phyloP scores from a whole-genome alignment of 495 filamentous ascomycete genomes.

The Hypoxylon rickii region DNA sequence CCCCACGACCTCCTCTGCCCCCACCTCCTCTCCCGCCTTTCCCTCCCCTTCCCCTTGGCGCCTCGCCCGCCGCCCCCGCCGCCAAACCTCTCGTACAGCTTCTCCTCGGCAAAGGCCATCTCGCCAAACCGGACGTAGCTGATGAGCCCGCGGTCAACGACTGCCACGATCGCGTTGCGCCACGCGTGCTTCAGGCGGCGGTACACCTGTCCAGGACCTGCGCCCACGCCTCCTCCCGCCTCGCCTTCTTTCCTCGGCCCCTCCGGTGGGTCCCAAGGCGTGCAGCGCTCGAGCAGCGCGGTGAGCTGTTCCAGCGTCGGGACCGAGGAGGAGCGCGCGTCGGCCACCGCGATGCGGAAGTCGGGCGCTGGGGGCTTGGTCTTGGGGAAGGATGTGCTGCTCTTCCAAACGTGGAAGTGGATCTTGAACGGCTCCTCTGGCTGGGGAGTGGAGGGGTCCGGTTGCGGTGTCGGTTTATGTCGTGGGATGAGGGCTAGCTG shows the following conservation, averaged over 20 bases:
- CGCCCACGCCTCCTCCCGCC: conserved; percentile 1
- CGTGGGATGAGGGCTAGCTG: conserved; percentile 75
- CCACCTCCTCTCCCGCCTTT: conserved; percentile 46
- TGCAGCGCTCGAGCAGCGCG: conserved; percentile 64
- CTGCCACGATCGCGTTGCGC: conserved; percentile 80
- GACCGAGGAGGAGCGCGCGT: conserved; percentile 63
- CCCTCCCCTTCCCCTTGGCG: conserved; percentile 49
- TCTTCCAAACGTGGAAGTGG: conserved; percentile 79
- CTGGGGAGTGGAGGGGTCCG: conserved; percentile 11
- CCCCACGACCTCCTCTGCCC: conserved; percentile 41
- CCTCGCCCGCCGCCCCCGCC: conserved; percentile 37
- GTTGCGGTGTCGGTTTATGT: conserved; percentile 61
- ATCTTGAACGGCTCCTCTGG: conserved; percentile 67
- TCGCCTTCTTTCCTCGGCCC: conserved; percentile 50
- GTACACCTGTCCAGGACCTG: conserved; percentile 54
- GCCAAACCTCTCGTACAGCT: conserved; percentile 59
- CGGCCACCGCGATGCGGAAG: conserved; percentile 79
- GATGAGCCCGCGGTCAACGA: conserved; percentile 87
- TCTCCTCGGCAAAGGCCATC: conserved; percentile 77
- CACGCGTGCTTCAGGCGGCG: conserved; percentile 80
- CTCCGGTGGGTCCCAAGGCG: conserved; percentile 65
- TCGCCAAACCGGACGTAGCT: conserved; percentile 84
- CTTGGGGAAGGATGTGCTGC: conserved; percentile 68
- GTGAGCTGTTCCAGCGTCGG: conserved; percentile 74
- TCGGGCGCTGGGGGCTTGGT: conserved; percentile 74